Evolutionary conservation across 345 rosid species (phyloP), one percentile per base, ranked within the genome.

Genomic region (Abelmoschus esculentus): DNA sequence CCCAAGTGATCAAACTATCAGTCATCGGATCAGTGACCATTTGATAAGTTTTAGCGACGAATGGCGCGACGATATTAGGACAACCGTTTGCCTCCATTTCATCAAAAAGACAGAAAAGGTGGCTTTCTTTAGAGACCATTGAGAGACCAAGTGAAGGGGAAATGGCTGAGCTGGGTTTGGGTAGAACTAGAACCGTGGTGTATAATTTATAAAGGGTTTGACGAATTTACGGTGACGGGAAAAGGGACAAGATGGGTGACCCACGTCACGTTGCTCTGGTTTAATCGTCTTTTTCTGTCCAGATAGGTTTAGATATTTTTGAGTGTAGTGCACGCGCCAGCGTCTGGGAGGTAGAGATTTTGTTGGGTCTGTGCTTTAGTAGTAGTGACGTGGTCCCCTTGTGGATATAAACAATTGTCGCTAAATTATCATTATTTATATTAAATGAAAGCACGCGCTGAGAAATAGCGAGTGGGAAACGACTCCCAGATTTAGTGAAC

Each of bases 21-120:
- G 98, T 87, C 8, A 84, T 71, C 8, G 87, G 89, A 78, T 95
- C 98, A 72, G 72, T 91, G 61, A 92, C 96, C 98, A 95, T 92
- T 74, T 90, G 90, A 72, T 88, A 95, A 26, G 97, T 95, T 77
- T 95, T 92, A 83, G 79, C 53, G 57, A 92, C 78, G 77, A 95
- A 95, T 68, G 99, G 99, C 60, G 99, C 83, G 76, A 81, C 69
- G 69, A 76, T 76, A 46, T 69, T 69, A 22, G 60, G 11, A 26
- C 6, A 38, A 5, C 3, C 26, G 8, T 3, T 15, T 2, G 72
- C 63, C 64, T 85, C 91, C 93, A 81, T 56, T 19, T 55, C 31
- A 10, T 18, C 60, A 49, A 12, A 34, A 55, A 55, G 7, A 19
- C 19, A 19, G 29, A 47, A 44, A 12, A 63, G 8, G 44, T 38